Conservation (phyloP, 2,329 filamentous ascomycete species). For the Chaetomium sp. region DNA sequence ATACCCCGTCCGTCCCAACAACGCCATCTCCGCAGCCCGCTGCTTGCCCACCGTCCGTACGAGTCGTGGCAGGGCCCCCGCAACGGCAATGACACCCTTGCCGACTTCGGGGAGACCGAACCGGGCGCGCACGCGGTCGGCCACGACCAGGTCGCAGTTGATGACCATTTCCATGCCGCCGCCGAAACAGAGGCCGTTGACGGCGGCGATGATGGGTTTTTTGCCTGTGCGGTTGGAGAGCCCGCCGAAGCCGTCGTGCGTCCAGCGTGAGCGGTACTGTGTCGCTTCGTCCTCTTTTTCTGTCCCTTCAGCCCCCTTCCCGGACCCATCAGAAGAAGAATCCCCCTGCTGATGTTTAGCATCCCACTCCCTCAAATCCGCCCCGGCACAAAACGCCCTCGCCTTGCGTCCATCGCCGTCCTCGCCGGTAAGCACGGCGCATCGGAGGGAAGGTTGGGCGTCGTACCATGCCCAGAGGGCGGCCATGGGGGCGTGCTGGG, state of each 20-base stretch:
- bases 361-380: constrained; percentile 62
- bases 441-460: constrained; percentile 51
- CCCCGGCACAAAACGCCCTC: constrained; percentile 61
- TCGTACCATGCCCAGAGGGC: constrained; percentile 52
- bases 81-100: constrained; percentile 63
- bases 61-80: constrained; percentile 63
- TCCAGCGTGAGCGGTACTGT: constrained; percentile 24
- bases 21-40: constrained; percentile 64
- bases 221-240: constrained; percentile 59
- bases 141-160: constrained; percentile 67
- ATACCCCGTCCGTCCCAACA: constrained; percentile 53
- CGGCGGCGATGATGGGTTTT: constrained; percentile 70
- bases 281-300: constrained; percentile 2
- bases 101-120: constrained; percentile 69
- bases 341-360: constrained; percentile 29
- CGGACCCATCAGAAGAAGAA: not conserved
- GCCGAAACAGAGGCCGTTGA: constrained; percentile 68
- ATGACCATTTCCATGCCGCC: constrained; percentile 72
- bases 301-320: not conserved
- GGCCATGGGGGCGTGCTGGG: constrained; percentile 44
- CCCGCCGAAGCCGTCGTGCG: constrained; percentile 54
- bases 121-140: constrained; percentile 43
- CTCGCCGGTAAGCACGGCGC: constrained; percentile 56
- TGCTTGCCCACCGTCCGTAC: constrained; percentile 60
- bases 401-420: constrained; percentile 32